Base-by-base conservation (phyloP, 2,329 filamentous ascomycete genomes). In the Dactylellina leptospora region DNA sequence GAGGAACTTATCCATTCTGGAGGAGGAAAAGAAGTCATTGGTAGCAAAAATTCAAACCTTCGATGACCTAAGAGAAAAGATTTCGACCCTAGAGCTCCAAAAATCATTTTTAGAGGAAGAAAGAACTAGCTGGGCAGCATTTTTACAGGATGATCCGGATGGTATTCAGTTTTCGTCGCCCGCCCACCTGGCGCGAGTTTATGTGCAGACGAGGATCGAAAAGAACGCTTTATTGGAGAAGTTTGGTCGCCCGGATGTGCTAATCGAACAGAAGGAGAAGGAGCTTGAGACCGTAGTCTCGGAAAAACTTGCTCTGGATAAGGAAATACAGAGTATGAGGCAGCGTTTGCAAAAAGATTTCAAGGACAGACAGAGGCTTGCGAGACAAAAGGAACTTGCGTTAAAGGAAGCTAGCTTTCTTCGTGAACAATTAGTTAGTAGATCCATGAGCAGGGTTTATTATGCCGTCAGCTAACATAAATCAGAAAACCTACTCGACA, bases 331-430 rank as follows among this genome's bases (percentile, higher is more conserved):
- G 75, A 88, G 87, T 74, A 80, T 89, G 10, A 90, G 88, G 77
- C 80, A 81, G 2, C 80, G 79, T 2, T 81, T 82, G 3, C 77
- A 81, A 0, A 84, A 81, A 18, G 82, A 83, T 13, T 90, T 91
- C 77, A 90, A 92, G 80, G 85, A 86, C 0, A 88, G 87, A 44
- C 82, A 90, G 58, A 86, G 95, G 28, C 82, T 97, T 0, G 93
- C 99, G 76, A 85, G 95, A 68, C 93, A 97, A 78, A 90, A 91
- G 66, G 86, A 85, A 0, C 84, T 99, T 5, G 92, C 93, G 0
- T 84, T 92, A 22, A 97, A 97, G 78, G 96, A 99, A 79, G 91
- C 95, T 0, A 93, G 97, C 75, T 96, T 96, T 78, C 85, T 99
- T 4, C 90, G 95, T 20, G 93, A 92, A 0, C 95, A 99, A 79